Conservation (phyloP, 306 rosid species). For the Hylodesmum podocarpum region DNA sequence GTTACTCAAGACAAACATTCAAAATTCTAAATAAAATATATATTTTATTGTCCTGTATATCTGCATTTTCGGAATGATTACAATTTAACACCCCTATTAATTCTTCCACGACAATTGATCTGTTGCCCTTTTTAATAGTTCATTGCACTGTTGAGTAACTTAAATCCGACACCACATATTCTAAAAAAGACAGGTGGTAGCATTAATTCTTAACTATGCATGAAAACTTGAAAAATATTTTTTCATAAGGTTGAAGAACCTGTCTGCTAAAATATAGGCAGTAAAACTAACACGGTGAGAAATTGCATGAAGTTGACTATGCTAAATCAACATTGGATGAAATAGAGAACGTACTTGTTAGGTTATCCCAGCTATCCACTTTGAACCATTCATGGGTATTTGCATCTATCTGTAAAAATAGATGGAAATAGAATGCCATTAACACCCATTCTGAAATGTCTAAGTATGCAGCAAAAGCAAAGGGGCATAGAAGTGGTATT, state of each 20-base stretch:
- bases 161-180: constrained; percentile 18
- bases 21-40: neutral
- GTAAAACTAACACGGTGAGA: neutral
- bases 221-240: constrained; percentile 15
- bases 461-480: neutral
- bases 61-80: neutral
- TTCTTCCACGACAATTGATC: neutral
- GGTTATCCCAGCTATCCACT: constrained; percentile 76
- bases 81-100: neutral
- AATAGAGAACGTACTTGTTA: constrained; percentile 54
- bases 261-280: constrained; percentile 1
- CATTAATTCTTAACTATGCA: neutral
- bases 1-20: constrained; percentile 8
- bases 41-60: neutral
- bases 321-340: neutral
- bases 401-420: constrained; percentile 53
- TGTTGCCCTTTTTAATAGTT: neutral
- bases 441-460: neutral
- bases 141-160: neutral
- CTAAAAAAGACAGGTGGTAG: neutral
- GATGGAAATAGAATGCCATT: constrained; percentile 17
- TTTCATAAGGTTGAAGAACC: neutral
- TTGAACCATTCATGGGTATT: constrained; percentile 62
- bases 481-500: neutral
- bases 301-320: constrained; percentile 10